phyloP scores from a whole-genome alignment of 139 green algal genomes.

The Prasinococcaceae sp. region DNA sequence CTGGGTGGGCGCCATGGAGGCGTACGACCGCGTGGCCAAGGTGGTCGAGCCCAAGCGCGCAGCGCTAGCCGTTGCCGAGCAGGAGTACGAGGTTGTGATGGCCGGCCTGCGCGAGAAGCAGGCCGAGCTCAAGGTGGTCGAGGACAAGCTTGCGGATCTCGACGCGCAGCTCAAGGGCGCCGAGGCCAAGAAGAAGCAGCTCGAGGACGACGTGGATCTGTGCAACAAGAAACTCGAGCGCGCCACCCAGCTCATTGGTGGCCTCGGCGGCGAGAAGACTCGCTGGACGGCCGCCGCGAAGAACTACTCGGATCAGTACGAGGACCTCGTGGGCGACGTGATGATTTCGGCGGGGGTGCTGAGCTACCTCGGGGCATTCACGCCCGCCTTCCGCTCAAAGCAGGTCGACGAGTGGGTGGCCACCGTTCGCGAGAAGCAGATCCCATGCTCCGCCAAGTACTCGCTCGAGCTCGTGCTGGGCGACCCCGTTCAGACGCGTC shows the following conservation, averaged over 20 bases:
- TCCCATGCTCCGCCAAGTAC: constrained; percentile 35
- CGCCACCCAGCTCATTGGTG: constrained; percentile 45
- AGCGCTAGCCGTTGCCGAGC: constrained; percentile 34
- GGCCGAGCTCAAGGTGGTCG: constrained; percentile 41
- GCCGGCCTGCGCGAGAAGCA: constrained; percentile 46
- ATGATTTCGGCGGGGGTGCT: constrained; percentile 39
- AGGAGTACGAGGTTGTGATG: constrained; percentile 35
- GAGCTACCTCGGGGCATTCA: constrained; percentile 53
- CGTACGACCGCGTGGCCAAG: constrained; percentile 39
- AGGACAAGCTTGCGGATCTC: constrained; percentile 38
- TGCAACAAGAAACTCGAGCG: constrained; percentile 55
- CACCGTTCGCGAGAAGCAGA: constrained; percentile 23
- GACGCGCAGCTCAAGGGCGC: constrained; percentile 36
- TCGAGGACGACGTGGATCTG: constrained; percentile 37
- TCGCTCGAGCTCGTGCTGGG: constrained; percentile 26
- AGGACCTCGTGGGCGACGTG: constrained; percentile 44
- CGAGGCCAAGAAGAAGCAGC: constrained; percentile 32
- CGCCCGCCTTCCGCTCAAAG: constrained; percentile 27
- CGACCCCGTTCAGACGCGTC: constrained; percentile 38
- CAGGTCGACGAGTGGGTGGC: constrained; percentile 24
- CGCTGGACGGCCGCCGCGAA: constrained; percentile 35
- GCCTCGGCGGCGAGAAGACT: constrained; percentile 41
- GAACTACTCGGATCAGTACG: constrained; percentile 22
- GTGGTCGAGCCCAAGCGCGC: constrained; percentile 39
- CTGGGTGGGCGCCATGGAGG: constrained; percentile 43